phyloP scores from a whole-genome alignment of 495 filamentous ascomycete genomes.

The Aspergillus carlsbadensis region DNA sequence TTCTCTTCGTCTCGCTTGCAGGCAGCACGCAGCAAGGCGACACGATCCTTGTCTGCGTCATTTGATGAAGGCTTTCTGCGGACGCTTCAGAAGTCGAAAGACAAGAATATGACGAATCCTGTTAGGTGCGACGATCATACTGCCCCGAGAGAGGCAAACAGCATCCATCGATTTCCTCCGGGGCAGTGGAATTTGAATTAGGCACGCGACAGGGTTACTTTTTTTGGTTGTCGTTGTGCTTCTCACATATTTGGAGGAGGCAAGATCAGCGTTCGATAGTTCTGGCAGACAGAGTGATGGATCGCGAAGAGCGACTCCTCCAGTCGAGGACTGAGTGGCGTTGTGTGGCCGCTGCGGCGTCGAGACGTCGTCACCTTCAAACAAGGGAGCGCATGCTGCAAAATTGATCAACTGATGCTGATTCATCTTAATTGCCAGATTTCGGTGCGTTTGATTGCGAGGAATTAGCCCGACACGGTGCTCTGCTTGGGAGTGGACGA shows the following conservation, averaged over 20 bases:
- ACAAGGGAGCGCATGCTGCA: neutral
- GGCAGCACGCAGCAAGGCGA: neutral
- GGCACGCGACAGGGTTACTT: constrained; percentile 2
- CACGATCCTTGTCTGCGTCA: neutral
- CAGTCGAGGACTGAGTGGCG: neutral
- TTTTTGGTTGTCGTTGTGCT: neutral
- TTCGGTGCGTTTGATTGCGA: neutral
- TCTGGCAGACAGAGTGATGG: neutral
- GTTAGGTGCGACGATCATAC: neutral
- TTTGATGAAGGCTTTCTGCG: neutral
- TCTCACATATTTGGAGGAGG: neutral
- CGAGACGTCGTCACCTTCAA: neutral
- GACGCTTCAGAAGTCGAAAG: neutral
- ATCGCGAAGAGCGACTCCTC: neutral
- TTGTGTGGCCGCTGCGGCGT: neutral
- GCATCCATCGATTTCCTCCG: neutral
- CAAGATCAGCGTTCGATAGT: constrained; percentile 2
- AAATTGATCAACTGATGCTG: neutral
- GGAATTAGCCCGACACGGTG: neutral
- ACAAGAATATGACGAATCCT: neutral
- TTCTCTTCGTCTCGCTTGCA: neutral
- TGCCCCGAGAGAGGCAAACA: neutral
- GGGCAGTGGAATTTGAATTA: neutral
- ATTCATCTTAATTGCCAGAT: neutral
- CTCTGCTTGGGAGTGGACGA: neutral